Evolutionary conservation across 176 grass and related monocot genomes (phyloP), one percentile per base, ranked within the genome.

Genomic region (Tuctoria greenei): DNA sequence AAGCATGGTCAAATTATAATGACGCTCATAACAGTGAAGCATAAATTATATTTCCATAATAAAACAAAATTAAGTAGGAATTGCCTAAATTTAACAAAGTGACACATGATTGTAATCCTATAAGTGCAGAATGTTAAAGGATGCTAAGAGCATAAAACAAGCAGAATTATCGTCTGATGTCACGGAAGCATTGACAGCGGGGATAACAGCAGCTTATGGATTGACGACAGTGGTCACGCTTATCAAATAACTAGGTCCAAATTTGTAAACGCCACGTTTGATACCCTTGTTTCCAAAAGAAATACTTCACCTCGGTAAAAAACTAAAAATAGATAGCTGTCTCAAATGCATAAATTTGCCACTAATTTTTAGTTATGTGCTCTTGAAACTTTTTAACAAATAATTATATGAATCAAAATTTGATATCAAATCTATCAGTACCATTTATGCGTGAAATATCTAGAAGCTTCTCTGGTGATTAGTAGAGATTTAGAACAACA

Each of bases 101-200:
- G 66, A 21, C 6, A 43, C 31, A 81, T 14, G 46, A 44, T 61
- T 8, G 20, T 39, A 61, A 21, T 59, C 23, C 73, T 59, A 55
- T 52, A 10, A 7, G 14, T 44, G 18, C 35, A 63, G 39, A 52
- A 71, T 52, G 35, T 17, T 62, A 58, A 62, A 28, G 16, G 34
- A 44, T 49, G 60, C 54, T 58, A 77, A 56, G 16, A 39, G 39
- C 40, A 71, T 3, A 55, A 65, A 81, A 24, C 2, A 72, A 78
- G 40, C 6, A 41, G 3, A 13, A 54, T 61, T 42, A 15, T 50
- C 1, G 31, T 41, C 16, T 7, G 8, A 47, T 60, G 16, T 61
- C 10, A 14, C 23, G 73, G 13, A 67, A 61, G 17, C 55, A 69
- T 43, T 69, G 59, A 70, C 6, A 31, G 10, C 51, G 20, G 23